Base-by-base conservation (phyloP, 2,329 filamentous ascomycete species). In the Ascochyta rabiei region DNA sequence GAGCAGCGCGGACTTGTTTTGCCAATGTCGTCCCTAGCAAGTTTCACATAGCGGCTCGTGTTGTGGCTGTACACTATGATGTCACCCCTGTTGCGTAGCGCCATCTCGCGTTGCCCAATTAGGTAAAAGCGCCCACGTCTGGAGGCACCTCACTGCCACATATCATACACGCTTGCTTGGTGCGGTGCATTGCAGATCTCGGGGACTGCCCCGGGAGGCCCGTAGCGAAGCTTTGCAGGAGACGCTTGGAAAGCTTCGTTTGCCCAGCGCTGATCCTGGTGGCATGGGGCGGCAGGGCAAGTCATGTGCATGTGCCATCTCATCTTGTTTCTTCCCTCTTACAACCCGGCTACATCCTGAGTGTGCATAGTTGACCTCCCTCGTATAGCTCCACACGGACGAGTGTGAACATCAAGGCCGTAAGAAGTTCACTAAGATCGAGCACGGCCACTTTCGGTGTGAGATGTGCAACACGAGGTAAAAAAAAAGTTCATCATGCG, bases 391-490 rank as follows among this genome's bases (percentile, higher is more conserved):
- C n/a, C n/a, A 67, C 19, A 51, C 56, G 18, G 52, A 67, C 28
- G 61, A 66, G 8, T 67, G 64, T 28, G 48, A 53, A 10, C 61
- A 66, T 49, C 28, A 30, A 15, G 28, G 28, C 13, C 28, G 28
- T 15, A 30, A 15, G 12, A 30, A 30, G 12, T 30, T 30, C 4
- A 30, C 28, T 4, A 30, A 30, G 28, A 30, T 30, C 28, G 28
- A 30, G 12, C 28, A 41, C 24, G 52, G 23, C 26, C 39, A 53
- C 10, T 59, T 64, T 31, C 45, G 41, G 3, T 67, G 64, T 31
- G 64, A 66, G 38, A 50, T 64, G 23, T 67, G 64, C 26, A 34
- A 54, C 13, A 24, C 37, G 6, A 47, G 53, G 16, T 59, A 64
- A 23, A 54, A 46, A 48, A 63, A 52, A 28, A n/a, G n/a, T 66